Conservation (phyloP, 805 yeast species). For the Saccharomycopsis guyanensis region DNA sequence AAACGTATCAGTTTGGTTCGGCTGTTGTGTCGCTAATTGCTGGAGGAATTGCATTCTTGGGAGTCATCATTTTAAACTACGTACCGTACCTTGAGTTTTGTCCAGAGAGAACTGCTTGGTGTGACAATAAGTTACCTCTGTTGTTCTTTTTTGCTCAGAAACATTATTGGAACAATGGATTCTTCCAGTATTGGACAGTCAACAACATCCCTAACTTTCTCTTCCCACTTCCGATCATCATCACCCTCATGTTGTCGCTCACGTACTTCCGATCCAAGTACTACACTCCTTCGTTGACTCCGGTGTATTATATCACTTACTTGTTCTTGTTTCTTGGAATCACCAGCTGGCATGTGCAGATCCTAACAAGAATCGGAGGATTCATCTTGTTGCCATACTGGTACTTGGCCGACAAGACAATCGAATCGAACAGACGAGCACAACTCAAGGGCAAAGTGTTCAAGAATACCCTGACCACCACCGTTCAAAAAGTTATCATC, state of each 20-base stretch:
- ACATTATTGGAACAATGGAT: constrained; percentile 81
- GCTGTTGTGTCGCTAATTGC: constrained; percentile 35
- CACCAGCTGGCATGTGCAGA: constrained; percentile 76
- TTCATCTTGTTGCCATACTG: constrained; percentile 72
- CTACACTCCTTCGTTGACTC: constrained; percentile 32
- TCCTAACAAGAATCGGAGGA: constrained; percentile 69
- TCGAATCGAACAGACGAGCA: constrained; percentile 22
- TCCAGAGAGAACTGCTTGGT: constrained; percentile 74
- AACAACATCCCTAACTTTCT: constrained; percentile 79
- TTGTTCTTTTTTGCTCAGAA: constrained; percentile 66
- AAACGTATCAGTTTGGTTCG: constrained; percentile 21
- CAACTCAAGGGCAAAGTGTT: constrained; percentile 19
- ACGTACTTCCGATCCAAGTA: constrained; percentile 30
- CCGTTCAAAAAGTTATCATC: constrained; percentile 32
- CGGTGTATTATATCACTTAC: constrained; percentile 36
- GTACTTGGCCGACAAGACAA: constrained; percentile 45
- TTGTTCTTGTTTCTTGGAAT: constrained; percentile 43
- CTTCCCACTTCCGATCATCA: constrained; percentile 62
- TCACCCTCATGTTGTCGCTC: constrained; percentile 37
- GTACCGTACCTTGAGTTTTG: constrained; percentile 56
- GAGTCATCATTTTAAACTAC: constrained; percentile 41
- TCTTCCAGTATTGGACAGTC: constrained; percentile 72
- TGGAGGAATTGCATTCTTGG: constrained; percentile 47
- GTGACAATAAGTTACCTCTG: constrained; percentile 46
- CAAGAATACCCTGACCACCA: constrained; percentile 3